Evolutionary conservation across 306 rosid species (phyloP).

Genomic region (Carpinus viminea): DNA sequence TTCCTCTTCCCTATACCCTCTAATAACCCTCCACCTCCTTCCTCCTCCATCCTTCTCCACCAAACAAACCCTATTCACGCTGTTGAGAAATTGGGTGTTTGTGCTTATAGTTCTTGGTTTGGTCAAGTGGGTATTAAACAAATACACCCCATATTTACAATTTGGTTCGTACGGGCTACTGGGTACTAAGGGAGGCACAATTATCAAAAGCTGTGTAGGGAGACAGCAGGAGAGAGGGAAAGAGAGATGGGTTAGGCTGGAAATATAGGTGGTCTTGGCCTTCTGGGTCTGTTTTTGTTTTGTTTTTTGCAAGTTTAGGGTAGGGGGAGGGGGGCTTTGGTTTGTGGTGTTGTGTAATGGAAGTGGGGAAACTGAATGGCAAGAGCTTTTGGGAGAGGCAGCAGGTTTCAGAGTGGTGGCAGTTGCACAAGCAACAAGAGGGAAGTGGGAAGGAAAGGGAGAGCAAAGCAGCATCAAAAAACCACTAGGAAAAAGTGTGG

Average conservation of each 20-base stretch:
- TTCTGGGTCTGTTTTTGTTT: slow-evolving; percentile 24
- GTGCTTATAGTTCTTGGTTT: slow-evolving; percentile 26
- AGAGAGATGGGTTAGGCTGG: slow-evolving; percentile 70
- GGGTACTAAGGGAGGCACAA: slow-evolving; percentile 25
- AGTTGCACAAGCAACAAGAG: slow-evolving; percentile 40
- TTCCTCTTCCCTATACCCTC: slow-evolving; percentile 52
- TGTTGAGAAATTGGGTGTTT: slow-evolving; percentile 27
- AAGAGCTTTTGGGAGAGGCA: slow-evolving; percentile 49
- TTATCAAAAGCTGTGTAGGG: slow-evolving; percentile 30
- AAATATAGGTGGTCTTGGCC: slow-evolving; percentile 18
- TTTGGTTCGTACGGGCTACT: slow-evolving; percentile 14
- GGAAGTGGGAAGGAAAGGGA: slow-evolving; percentile 20
- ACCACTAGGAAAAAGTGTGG: slow-evolving; percentile 25
- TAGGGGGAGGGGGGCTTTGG: slow-evolving; percentile 3
- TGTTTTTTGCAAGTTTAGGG: background rate
- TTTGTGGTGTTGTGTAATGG: slow-evolving; percentile 49
- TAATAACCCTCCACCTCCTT: background rate
- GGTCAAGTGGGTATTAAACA: slow-evolving; percentile 47
- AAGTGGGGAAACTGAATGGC: slow-evolving; percentile 71
- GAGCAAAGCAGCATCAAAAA: slow-evolving; percentile 22
- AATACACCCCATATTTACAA: slow-evolving; percentile 12
- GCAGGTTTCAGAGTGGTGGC: slow-evolving; percentile 44
- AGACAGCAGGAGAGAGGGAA: slow-evolving; percentile 4
- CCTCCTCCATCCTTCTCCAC: background rate
- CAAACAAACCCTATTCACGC: background rate